A percentile compares a stretch with the other conserved stretches of the same genome.
Evolutionary conservation across 108 stramenopile species (phyloP).

Genomic region (Tribonema minus): DNA sequence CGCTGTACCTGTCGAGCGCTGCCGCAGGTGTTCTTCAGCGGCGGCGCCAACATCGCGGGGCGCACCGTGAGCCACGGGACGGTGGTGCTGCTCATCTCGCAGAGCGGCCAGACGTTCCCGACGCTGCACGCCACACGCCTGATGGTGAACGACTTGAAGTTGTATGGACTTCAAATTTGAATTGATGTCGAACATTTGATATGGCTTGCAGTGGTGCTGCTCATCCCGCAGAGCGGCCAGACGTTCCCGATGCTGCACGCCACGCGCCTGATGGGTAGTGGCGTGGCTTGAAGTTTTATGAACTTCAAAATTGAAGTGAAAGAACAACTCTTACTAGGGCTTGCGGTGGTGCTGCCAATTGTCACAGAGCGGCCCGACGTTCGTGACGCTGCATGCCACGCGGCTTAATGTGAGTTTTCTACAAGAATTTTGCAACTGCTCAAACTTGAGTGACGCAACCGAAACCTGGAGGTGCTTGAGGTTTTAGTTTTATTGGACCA

Average conservation of each 20-base stretch:
- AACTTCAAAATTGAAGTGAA: no score
- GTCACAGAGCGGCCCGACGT: constrained; percentile 43
- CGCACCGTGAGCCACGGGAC: neutral
- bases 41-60: neutral
- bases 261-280: neutral
- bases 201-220: constrained; percentile 11
- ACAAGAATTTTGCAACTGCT: no score
- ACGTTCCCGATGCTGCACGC: constrained; percentile 42
- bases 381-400: constrained; percentile 36
- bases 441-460: no score
- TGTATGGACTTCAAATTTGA: no score
- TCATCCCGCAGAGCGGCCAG: constrained; percentile 39
- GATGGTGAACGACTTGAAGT: neutral
- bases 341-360: constrained; percentile 13
- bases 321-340: no score
- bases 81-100: constrained; percentile 18
- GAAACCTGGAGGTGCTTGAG: no score
- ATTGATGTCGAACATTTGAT: no score
- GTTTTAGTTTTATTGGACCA: no score
- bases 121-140: constrained; percentile 27
- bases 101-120: constrained; percentile 46
- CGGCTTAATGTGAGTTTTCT: no score
- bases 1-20: neutral
- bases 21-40: constrained; percentile 5
- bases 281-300: no score